phyloP scores from a whole-genome alignment of 768 basidiomycete genomes.

The Lentinula aciculospora region DNA sequence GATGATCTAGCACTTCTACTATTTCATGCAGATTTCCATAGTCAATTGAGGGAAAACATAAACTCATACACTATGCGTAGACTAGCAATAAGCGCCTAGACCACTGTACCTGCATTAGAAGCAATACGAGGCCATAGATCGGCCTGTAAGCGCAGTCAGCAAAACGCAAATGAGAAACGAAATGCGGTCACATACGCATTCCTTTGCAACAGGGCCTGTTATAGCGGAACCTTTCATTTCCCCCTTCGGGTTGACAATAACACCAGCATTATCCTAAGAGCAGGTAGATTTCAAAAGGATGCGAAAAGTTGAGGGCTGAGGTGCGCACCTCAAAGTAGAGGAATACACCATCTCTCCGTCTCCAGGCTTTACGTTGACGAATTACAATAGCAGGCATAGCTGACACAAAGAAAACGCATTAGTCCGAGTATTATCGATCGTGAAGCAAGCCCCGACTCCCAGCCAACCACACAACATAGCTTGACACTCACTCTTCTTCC shows the following conservation, averaged over 20 bases:
- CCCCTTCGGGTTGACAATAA: conserved; percentile 97
- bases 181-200: conserved; percentile 71
- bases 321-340: conserved; percentile 87
- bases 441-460: too few species aligned
- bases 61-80: not conserved
- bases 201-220: conserved; percentile 97
- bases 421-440: conserved; percentile 7
- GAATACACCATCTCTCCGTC: conserved; percentile 96
- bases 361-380: conserved; percentile 98
- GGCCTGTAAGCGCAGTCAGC: conserved; percentile 43
- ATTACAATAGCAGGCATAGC: conserved; percentile 97
- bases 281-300: not conserved
- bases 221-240: conserved; percentile 99
- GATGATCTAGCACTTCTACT: too few species aligned
- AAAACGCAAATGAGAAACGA: not conserved
- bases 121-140: conserved; percentile 99
- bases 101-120: conserved; percentile 97
- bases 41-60: not conserved
- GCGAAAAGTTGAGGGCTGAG: not conserved
- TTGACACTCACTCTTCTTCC: conserved; percentile 89
- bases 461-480: too few species aligned
- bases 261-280: conserved; percentile 84
- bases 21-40: not conserved
- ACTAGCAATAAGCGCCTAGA: conserved; percentile 33
- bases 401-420: conserved; percentile 22